phyloP scores from a whole-genome alignment of 208 protist species.

The Trypanosoma mega region DNA sequence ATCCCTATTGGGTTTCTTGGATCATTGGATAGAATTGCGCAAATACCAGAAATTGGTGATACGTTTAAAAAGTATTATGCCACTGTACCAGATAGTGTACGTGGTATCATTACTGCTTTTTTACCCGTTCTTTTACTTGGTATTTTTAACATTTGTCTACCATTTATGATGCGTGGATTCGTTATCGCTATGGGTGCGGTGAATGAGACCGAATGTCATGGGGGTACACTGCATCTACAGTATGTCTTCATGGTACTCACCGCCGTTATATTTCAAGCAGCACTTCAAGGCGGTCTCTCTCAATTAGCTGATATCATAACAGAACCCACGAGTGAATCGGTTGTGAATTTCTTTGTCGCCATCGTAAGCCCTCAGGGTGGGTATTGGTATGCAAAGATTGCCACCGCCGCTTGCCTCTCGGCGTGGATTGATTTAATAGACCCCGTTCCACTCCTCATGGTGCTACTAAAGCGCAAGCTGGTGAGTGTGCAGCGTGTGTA shows the following conservation, averaged over 20 bases:
- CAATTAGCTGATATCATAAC: slow-evolving; percentile 48
- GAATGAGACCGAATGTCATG: slow-evolving; percentile 55
- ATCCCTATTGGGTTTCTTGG: slow-evolving; percentile 76
- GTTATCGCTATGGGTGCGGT: slow-evolving; percentile 73
- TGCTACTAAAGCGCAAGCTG: slow-evolving; percentile 38
- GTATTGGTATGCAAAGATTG: slow-evolving; percentile 86
- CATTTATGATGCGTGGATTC: slow-evolving; percentile 63
- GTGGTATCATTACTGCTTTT: slow-evolving; percentile 49
- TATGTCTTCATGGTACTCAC: slow-evolving; percentile 89
- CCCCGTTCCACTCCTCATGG: slow-evolving; percentile 44
- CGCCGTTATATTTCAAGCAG: slow-evolving; percentile 80
- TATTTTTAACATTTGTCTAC: slow-evolving; percentile 73
- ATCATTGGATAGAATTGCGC: slow-evolving; percentile 65
- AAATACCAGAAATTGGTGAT: slow-evolving; percentile 44
- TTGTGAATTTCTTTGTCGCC: slow-evolving; percentile 63
- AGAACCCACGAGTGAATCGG: slow-evolving; percentile 28
- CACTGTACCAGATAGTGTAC: slow-evolving; percentile 41
- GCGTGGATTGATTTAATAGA: slow-evolving; percentile 72
- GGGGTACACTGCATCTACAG: slow-evolving; percentile 68
- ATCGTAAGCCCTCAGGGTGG: slow-evolving; percentile 68
- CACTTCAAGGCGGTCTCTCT: slow-evolving; percentile 65
- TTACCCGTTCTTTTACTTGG: slow-evolving; percentile 66
- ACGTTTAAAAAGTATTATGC: slow-evolving; percentile 33
- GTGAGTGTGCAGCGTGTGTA: slow-evolving; percentile 74
- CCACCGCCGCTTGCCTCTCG: slow-evolving; percentile 53